phyloP scores from a whole-genome alignment of 2,329 filamentous ascomycete species.

The Xylariaceae sp. region DNA sequence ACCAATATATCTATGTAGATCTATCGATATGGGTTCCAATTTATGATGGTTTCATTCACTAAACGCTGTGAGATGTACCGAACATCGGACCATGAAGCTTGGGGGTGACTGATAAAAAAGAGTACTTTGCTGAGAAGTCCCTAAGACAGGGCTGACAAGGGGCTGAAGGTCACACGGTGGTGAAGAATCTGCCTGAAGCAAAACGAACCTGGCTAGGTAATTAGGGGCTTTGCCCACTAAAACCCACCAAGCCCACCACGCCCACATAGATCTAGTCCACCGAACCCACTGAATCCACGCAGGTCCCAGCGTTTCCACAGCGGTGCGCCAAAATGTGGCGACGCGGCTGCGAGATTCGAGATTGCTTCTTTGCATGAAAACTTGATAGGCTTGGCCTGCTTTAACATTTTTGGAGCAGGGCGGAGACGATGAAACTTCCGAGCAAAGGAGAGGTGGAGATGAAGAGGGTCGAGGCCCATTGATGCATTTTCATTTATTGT shows the following conservation, averaged over 20 bases:
- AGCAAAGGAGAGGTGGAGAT: background rate
- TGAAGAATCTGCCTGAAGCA: conserved; percentile 26
- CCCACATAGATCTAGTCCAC: conserved; percentile 16
- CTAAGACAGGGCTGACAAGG: conserved; percentile 21
- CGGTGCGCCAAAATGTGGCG: conserved; percentile 16
- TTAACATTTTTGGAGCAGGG: conserved; percentile 13
- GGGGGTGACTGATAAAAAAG: no score
- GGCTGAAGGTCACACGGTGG: conserved; percentile 22
- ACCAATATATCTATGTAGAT: conserved; percentile 2
- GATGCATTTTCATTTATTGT: background rate
- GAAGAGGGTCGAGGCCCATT: conserved; percentile 17
- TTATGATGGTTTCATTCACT: conserved; percentile 3
- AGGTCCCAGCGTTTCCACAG: conserved; percentile 6
- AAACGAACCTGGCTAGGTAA: conserved; percentile 22
- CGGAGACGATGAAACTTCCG: conserved; percentile 12
- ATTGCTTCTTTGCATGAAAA: conserved; percentile 22
- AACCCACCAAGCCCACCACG: background rate
- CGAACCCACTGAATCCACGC: background rate
- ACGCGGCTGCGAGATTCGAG: conserved; percentile 21
- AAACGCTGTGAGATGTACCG: background rate
- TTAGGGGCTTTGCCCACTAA: conserved; percentile 26
- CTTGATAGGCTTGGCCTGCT: conserved; percentile 21
- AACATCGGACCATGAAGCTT: conserved; percentile 14
- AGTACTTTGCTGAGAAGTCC: background rate
- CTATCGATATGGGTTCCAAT: conserved; percentile 11